These are phyloP conservation scores for Rhizoclosmatium globosum DNA, from an alignment of 192 early-diverging fungal genomes.

Conservation along the genomic window DNA sequence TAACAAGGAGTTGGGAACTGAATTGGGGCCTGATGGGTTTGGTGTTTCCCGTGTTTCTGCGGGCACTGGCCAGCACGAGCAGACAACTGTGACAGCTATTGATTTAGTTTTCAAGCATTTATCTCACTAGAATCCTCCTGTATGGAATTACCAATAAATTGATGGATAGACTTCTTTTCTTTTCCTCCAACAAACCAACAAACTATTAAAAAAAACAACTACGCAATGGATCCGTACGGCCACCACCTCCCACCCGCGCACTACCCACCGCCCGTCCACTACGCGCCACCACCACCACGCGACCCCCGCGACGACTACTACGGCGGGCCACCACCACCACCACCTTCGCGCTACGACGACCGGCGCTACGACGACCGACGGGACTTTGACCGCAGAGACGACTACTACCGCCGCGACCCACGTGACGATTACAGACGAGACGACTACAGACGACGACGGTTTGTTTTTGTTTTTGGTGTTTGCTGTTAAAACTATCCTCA, in stretches of 20 bases:
- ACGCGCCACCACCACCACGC: not conserved
- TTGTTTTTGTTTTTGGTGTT: not conserved
- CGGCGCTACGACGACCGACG: not conserved
- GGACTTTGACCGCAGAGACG: no score
- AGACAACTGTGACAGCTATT: conserved; percentile 14
- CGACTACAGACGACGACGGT: not conserved
- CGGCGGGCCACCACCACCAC: not conserved
- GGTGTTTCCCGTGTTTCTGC: conserved; percentile 15
- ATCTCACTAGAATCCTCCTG: not conserved
- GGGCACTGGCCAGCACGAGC: conserved; percentile 29
- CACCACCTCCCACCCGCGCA: not conserved
- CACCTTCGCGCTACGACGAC: not conserved
- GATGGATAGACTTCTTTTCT: not conserved
- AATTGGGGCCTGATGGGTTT: not conserved
- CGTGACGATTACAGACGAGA: not conserved
- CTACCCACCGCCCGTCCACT: not conserved
- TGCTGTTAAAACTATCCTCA: no score
- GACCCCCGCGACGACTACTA: not conserved
- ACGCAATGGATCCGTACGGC: not conserved
- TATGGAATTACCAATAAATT: no score
- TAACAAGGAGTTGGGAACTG: conserved; percentile 2
- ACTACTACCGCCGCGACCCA: not conserved
- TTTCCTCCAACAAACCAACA: not conserved
- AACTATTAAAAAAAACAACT: not conserved
- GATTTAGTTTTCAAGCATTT: not conserved